phyloP scores from a whole-genome alignment of 805 yeast genomes.

The Candida methanosorbosa region DNA sequence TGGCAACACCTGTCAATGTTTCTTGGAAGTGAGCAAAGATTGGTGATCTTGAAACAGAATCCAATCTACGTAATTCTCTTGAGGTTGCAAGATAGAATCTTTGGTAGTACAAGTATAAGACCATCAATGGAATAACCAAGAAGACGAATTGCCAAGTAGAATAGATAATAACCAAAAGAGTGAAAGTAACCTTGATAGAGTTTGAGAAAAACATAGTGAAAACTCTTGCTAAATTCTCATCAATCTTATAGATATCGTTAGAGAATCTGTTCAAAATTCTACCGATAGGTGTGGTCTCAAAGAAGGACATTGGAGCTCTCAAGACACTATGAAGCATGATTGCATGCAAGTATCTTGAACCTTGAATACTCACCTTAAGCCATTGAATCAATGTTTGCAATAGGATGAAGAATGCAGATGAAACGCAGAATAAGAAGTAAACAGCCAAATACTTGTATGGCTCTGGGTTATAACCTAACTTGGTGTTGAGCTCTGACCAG shows the following conservation, averaged over 20 bases:
- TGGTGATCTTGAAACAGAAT: slow-evolving; percentile 73
- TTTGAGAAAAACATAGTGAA: slow-evolving; percentile 62
- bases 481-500: slow-evolving; percentile 90
- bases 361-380: slow-evolving; percentile 76
- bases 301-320: slow-evolving; percentile 91
- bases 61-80: slow-evolving; percentile 75
- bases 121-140: slow-evolving; percentile 59
- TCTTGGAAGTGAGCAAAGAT: slow-evolving; percentile 82
- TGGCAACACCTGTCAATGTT: slow-evolving; percentile 64
- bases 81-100: slow-evolving; percentile 70
- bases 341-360: slow-evolving; percentile 69
- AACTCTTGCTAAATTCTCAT: slow-evolving; percentile 65
- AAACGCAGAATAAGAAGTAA: slow-evolving; percentile 68
- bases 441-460: slow-evolving; percentile 65
- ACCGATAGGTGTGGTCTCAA: slow-evolving; percentile 94
- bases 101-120: slow-evolving; percentile 64
- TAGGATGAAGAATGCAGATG: slow-evolving; percentile 51
- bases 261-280: slow-evolving; percentile 87
- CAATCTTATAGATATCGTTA: slow-evolving; percentile 83
- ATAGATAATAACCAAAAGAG: slow-evolving; percentile 69
- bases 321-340: slow-evolving; percentile 65
- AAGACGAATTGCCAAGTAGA: slow-evolving; percentile 85
- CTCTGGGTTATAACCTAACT: slow-evolving; percentile 60
- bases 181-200: slow-evolving; percentile 56
- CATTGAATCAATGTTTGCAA: slow-evolving; percentile 63